Base-by-base conservation (phyloP, 768 basidiomycete genomes). In the Boletus rufocinnamomeus region DNA sequence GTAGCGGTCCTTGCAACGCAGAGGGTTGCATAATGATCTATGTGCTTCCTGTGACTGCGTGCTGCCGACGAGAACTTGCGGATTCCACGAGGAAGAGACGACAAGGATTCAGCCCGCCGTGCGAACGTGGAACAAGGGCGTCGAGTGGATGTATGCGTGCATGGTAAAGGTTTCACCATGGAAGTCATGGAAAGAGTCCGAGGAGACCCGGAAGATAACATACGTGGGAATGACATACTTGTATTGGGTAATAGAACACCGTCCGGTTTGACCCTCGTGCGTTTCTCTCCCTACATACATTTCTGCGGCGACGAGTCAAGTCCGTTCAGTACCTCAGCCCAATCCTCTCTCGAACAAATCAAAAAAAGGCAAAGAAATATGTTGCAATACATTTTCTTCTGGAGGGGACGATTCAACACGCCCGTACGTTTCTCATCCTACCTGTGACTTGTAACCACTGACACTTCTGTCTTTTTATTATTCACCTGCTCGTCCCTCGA, bases 11-110 rank as follows among this genome's bases (percentile, higher is more conserved):
- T 59, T 14, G 73, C 68, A 41, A 73, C 49, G 4, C 63, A 60
- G 11, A 74, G 71, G 6, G 60, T 35, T 4, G 69, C 66, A 48
- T 74, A 74, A 32, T 73, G 71, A 41, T 74, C 69, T 43, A 43
- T 17, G 16, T 57, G 59, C 14, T 61, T 68, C 50, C 51, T 63
- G 19, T 35, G 55, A 11, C 46, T 32, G 38, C 46, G 40, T 6
- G 53, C 13, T 2, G 67, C 60, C 10, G 60, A 73, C 30, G 71
- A 69, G 47, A 73, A 72, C 9, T 14, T 52, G 19, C 63, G 58
- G 11, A 6, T 6, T 13, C 52, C 6, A 37, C 37, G 23, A 40
- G 30, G 25, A 49, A 19, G 3, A 30, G 2, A 30, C 1, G 27
- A 34, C 0, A 13, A 4, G 5, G 17, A 21, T 40, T 50, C 23